These are phyloP conservation scores for Penicillium roqueforti DNA, from an alignment of 495 filamentous ascomycete species.

Conservation along the genomic window DNA sequence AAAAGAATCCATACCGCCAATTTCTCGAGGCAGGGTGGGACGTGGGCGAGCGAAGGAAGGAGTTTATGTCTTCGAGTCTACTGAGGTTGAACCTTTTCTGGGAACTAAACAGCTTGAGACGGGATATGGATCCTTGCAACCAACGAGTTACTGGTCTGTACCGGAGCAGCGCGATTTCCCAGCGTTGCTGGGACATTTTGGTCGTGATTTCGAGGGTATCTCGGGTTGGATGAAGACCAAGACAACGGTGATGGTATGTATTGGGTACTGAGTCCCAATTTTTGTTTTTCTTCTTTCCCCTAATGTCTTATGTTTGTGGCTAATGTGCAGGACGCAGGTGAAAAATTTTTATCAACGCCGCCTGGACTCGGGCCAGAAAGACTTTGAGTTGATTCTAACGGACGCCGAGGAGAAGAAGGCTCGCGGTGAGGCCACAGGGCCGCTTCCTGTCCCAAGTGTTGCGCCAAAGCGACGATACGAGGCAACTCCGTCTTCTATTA, in stretches of 20 bases:
- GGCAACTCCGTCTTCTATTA: slow-evolving; percentile 51
- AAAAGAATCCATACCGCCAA: slow-evolving; percentile 20
- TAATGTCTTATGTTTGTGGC: slow-evolving; percentile 2
- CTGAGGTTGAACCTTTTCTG: slow-evolving; percentile 35
- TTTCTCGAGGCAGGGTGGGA: slow-evolving; percentile 29
- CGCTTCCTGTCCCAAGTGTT: slow-evolving; percentile 58
- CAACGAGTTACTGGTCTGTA: slow-evolving; percentile 98
- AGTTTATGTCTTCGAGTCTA: slow-evolving; percentile 41
- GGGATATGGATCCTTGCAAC: slow-evolving; percentile 51
- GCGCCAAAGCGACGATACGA: slow-evolving; percentile 58
- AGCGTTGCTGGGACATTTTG: slow-evolving; percentile 71
- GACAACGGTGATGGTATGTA: slow-evolving; percentile 83
- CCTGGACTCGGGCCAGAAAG: slow-evolving; percentile 62
- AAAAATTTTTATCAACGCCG: slow-evolving; percentile 87
- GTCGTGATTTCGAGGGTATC: slow-evolving; percentile 82
- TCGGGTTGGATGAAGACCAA: slow-evolving; percentile 86
- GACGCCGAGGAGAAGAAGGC: slow-evolving; percentile 66
- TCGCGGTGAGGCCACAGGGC: slow-evolving; percentile 65
- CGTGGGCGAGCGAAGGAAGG: slow-evolving; percentile 38
- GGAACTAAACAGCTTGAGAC: slow-evolving; percentile 27
- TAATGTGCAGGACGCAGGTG: slow-evolving; percentile 56
- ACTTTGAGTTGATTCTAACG: slow-evolving; percentile 63
- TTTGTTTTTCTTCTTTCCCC: not conserved
- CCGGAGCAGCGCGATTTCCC: slow-evolving; percentile 83
- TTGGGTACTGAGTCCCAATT: not conserved